Evolutionary conservation across 345 rosid genomes (phyloP).

Genomic region (Hypericum perforatum): DNA sequence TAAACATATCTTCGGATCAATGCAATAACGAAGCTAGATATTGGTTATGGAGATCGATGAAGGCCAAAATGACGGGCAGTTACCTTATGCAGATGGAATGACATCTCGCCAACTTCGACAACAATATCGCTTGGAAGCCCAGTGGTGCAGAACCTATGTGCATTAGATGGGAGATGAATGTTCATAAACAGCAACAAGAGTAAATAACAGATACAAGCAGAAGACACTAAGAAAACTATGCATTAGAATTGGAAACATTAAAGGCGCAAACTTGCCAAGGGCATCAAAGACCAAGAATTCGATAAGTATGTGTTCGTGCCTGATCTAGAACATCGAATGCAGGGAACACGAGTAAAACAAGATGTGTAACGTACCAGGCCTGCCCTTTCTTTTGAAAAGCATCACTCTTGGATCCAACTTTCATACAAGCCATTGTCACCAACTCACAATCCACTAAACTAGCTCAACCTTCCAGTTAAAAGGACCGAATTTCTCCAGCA

Average conservation of each 20-base stretch:
- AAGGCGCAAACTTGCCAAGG: too few relatives aligned
- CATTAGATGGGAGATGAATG: neutral
- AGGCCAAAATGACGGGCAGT: neutral
- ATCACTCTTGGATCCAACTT: constrained; percentile 88
- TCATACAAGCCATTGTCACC: constrained; percentile 72
- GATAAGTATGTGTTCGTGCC: neutral
- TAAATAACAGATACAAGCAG: too few relatives aligned
- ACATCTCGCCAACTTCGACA: constrained; percentile 88
- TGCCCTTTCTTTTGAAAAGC: constrained; percentile 93
- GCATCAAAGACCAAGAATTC: neutral
- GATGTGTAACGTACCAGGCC: constrained; percentile 61
- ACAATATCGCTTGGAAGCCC: constrained; percentile 91
- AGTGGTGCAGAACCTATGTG: constrained; percentile 80
- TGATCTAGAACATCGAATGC: neutral
- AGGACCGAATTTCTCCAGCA: neutral
- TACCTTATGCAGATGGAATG: constrained; percentile 99
- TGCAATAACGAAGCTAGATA: too few relatives aligned
- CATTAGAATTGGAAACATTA: too few relatives aligned
- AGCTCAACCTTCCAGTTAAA: constrained; percentile 6
- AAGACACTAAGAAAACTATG: too few relatives aligned
- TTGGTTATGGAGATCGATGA: too few relatives aligned
- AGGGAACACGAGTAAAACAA: neutral
- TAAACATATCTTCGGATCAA: too few relatives aligned
- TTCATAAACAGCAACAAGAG: neutral
- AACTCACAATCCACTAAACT: neutral